These are phyloP conservation scores for Nakazawaea populi DNA, from an alignment of 805 yeast species.

Conservation along the genomic window DNA sequence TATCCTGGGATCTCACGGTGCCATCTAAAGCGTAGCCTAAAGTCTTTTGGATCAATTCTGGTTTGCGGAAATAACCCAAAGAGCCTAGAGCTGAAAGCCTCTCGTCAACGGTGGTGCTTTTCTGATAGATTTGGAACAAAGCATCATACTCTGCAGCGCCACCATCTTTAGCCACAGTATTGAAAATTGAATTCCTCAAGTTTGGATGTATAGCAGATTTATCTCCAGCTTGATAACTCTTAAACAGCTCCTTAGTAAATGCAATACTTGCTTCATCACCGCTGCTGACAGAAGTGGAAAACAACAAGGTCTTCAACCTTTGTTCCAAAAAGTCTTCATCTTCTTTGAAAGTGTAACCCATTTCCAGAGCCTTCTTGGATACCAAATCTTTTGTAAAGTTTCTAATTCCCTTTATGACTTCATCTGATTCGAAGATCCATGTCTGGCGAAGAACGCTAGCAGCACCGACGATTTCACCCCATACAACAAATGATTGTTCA, in stretches of 20 bases:
- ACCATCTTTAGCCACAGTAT: constrained; percentile 61
- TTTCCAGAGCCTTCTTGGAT: constrained; percentile 40
- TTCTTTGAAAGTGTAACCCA: constrained; percentile 62
- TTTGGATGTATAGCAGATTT: constrained; percentile 68
- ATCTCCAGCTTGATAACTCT: constrained; percentile 54
- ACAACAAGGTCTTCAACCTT: constrained; percentile 61
- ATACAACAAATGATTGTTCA: constrained; percentile 60
- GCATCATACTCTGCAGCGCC: constrained; percentile 57
- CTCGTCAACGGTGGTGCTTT: constrained; percentile 59
- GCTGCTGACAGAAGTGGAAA: constrained; percentile 51
- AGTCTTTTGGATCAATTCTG: constrained; percentile 48
- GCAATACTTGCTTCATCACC: constrained; percentile 41
- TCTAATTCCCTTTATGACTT: constrained; percentile 41
- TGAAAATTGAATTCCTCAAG: constrained; percentile 60
- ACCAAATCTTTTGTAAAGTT: constrained; percentile 51
- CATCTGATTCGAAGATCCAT: constrained; percentile 48
- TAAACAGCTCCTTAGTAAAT: constrained; percentile 44
- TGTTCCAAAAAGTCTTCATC: constrained; percentile 54
- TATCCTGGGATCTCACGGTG: constrained; percentile 50
- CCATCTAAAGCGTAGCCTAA: constrained; percentile 63
- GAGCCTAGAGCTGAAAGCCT: constrained; percentile 64
- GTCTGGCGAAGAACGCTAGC: constrained; percentile 44
- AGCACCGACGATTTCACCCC: constrained; percentile 54
- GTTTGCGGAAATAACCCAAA: constrained; percentile 57
- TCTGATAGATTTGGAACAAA: constrained; percentile 52